Conservation (phyloP, 176 grass and related monocot species). For the Aegilops bicornis region DNA sequence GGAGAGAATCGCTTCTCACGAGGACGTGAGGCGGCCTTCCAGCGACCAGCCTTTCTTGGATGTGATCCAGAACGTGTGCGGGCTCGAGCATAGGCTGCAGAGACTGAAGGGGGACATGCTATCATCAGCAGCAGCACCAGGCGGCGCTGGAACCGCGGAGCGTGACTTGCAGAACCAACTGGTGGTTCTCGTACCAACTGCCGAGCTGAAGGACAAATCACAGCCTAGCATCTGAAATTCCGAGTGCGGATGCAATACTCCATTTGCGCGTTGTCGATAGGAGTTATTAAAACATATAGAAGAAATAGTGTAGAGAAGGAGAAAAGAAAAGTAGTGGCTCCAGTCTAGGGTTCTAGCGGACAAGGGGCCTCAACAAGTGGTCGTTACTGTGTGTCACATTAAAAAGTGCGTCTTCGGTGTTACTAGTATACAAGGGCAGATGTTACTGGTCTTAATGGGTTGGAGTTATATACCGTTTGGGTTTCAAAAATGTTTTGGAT, state of each 20-base stretch:
- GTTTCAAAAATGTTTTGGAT: neutral
- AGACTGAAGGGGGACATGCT: slow-evolving; percentile 58
- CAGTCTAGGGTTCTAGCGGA: slow-evolving; percentile 23
- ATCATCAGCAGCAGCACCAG: neutral
- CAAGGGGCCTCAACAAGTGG: neutral
- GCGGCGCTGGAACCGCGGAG: neutral
- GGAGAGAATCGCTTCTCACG: neutral
- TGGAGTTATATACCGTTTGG: neutral
- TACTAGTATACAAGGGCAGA: neutral
- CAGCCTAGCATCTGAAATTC: slow-evolving; percentile 9
- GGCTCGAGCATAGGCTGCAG: slow-evolving; percentile 59
- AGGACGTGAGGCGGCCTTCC: neutral
- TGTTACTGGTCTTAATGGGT: neutral
- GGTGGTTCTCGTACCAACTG: slow-evolving; percentile 68
- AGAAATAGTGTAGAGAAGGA: slow-evolving; percentile 26
- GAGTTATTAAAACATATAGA: slow-evolving; percentile 20
- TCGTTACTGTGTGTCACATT: neutral
- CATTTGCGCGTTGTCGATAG: slow-evolving; percentile 19
- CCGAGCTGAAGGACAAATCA: slow-evolving; percentile 62
- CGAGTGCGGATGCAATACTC: neutral
- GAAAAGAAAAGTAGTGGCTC: neutral
- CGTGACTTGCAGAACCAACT: slow-evolving; percentile 17
- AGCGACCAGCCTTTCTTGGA: slow-evolving; percentile 49
- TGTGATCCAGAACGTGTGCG: slow-evolving; percentile 56
- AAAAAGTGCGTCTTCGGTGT: neutral